Base-by-base conservation (phyloP, 2,329 filamentous ascomycete species). In the Macroventuria anomochaeta region DNA sequence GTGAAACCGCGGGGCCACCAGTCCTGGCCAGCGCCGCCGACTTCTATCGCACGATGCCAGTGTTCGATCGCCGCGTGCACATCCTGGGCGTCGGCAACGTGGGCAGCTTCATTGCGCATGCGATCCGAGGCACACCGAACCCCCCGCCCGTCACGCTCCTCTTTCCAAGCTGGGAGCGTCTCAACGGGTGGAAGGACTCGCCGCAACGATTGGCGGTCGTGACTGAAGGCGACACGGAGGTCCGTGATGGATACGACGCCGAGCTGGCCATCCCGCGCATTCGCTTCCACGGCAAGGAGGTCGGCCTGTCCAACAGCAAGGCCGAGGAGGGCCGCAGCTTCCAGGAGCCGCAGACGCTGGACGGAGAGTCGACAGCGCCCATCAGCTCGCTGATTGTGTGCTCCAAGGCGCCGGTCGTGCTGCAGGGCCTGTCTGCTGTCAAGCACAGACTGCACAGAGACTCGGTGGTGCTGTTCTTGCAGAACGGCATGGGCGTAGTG, bases 401-500 rank as follows among this genome's bases (percentile, higher is more conserved):
- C 2, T 90, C 88, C 25, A 97, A 96, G 74, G 85, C 91, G 0
- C 77, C 84, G 2, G 77, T 84, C 31, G 89, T 90, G 0, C 72
- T 90, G n/a, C 76, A 81, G 1, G 88, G 89, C 33, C 74, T 96
- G 12, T 78, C 83, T 6, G 75, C 83, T 1, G 84, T 96, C 46
- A 81, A 87, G 2, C 81, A 85, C 58, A 84, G 90, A 8, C 76
- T 96, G n/a, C 81, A 83, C 36, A 78, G 82, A 2, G 77, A 85
- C 23, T 91, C 88, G 1, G 89, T 90, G 0, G 82, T 96, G 7
- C 85, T 89, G 54, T 83, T 96, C 49, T 73, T 96, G 50, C 88
- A 91, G 51, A 90, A 93, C 58, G 91, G 93, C 1, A 84, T 97
- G 74, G 93, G 95, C 0, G 79, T 91, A 1, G 80, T 91, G n/a